Base-by-base conservation (phyloP, 2,329 filamentous ascomycete species). In the Cordyceps pruinosa region DNA sequence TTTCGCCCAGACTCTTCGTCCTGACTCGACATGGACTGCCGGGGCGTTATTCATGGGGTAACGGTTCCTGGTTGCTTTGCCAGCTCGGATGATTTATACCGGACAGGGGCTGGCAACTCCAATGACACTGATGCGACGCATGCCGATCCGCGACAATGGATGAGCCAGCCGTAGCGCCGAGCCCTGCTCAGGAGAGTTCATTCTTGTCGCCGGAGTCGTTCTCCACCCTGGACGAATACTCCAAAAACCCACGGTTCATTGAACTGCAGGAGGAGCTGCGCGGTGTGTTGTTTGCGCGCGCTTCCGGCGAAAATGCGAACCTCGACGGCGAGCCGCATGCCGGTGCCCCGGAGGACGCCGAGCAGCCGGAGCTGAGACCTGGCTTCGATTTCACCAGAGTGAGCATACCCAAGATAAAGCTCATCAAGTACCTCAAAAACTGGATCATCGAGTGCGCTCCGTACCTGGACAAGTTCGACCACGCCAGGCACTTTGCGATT, bases 381-480 rank as follows among this genome's bases (percentile, higher is more conserved):
- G 64, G 60, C 23, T 62, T 69, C 21, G 61, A 67, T 59, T 68
- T 68, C 28, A 62, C 65, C 2, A 61, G 63, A 12, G 63, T 67
- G 15, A 63, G 62, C 2, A 65, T 70, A 9, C 67, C 66, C 2
- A 62, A 61, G 53, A 66, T 62, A 42, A 62, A 49, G 54, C 62
- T 63, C 41, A 63, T 62, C 51, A 61, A 58, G 32, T 77, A 75
- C 50, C 62, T 78, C 35, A 73, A 76, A 42, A 75, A 80, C 45
- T 83, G 79, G 65, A 73, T 82, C 23, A 73, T 75, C 1, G 74
- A 81, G 57, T 75, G 81, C 41, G 79, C 79, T 3, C 74, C 68
- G 1, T 66, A 67, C 26, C 60, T 84, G 4, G 81, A 84, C 62
- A 83, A 81, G 66, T 82, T 82, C 52, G 80, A 84, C 58, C 70